Percentiles rank a stretch among this genome's conserved stretches.
phyloP scores from a whole-genome alignment of 202 grass and related monocot species.

The Carex sylvatica region DNA sequence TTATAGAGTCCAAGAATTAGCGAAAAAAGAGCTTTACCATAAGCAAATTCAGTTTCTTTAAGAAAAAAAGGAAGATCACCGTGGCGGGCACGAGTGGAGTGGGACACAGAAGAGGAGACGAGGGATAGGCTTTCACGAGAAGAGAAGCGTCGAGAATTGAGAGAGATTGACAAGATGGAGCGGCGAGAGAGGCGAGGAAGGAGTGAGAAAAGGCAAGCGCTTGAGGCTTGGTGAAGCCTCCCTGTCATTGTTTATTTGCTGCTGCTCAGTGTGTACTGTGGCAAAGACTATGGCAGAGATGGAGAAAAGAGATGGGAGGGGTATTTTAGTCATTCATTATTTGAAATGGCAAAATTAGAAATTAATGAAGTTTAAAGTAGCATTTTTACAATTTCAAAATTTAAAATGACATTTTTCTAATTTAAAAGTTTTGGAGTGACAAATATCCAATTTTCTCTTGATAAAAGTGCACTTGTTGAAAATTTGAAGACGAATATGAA shows the following conservation, averaged over 20 bases:
- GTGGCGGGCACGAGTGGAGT: conserved; percentile 47
- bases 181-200: conserved; percentile 19
- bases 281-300: too few species aligned
- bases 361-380: too few species aligned
- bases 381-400: too few species aligned
- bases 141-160: conserved; percentile 23
- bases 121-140: conserved; percentile 20
- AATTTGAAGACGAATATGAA: too few species aligned
- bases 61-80: conserved; percentile 35
- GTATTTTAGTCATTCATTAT: too few species aligned
- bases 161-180: background rate
- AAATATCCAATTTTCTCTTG: too few species aligned
- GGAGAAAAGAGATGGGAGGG: too few species aligned
- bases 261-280: background rate
- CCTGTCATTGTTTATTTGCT: conserved; percentile 26
- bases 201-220: conserved; percentile 15
- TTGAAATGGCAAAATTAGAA: too few species aligned
- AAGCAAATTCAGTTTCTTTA: conserved; percentile 54
- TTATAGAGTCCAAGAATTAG: background rate
- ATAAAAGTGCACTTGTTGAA: too few species aligned
- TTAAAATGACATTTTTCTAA: too few species aligned
- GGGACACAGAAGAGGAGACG: conserved; percentile 6
- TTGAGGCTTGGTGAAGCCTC: conserved; percentile 32
- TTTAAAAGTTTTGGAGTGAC: too few species aligned
- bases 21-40: conserved; percentile 34